These are phyloP conservation scores for Geranium incanum DNA, from an alignment of 441 rosid species.

Conservation along the genomic window DNA sequence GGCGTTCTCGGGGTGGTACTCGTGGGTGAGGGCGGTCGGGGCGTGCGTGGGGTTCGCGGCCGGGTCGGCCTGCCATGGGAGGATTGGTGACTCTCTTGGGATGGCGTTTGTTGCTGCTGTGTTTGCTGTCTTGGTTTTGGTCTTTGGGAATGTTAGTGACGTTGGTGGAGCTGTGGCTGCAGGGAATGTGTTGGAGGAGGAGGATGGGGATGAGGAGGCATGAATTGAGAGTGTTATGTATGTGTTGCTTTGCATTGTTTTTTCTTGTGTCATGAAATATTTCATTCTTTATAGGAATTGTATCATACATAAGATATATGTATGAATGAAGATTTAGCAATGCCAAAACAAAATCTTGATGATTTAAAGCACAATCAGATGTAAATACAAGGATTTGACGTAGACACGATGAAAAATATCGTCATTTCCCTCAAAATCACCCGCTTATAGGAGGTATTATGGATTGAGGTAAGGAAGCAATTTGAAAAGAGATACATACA, in stretches of 20 bases:
- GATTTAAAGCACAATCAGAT: too few species aligned
- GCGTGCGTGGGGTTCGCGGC: constrained; percentile 43
- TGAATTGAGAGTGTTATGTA: background rate
- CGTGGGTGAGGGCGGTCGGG: constrained; percentile 39
- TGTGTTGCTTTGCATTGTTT: background rate
- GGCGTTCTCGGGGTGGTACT: constrained; percentile 39
- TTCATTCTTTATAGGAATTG: background rate
- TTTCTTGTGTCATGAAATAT: too few species aligned
- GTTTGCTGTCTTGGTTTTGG: constrained; percentile 25
- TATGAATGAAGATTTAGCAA: too few species aligned
- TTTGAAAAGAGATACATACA: too few species aligned
- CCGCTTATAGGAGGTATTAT: too few species aligned
- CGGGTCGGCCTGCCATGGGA: constrained; percentile 38
- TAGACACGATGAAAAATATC: too few species aligned
- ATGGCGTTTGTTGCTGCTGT: constrained; percentile 26
- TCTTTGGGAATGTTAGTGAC: constrained; percentile 45
- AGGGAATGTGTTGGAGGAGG: constrained; percentile 21
- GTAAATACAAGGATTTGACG: too few species aligned
- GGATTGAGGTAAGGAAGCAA: too few species aligned
- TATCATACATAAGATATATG: too few species aligned
- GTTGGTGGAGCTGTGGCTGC: constrained; percentile 45
- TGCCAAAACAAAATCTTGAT: too few species aligned
- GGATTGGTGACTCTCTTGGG: constrained; percentile 29
- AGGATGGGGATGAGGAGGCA: constrained; percentile 16
- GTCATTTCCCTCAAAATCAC: too few species aligned